Evolutionary conservation across 2,329 filamentous ascomycete species (phyloP).

Genomic region (Beauveria medogensis): DNA sequence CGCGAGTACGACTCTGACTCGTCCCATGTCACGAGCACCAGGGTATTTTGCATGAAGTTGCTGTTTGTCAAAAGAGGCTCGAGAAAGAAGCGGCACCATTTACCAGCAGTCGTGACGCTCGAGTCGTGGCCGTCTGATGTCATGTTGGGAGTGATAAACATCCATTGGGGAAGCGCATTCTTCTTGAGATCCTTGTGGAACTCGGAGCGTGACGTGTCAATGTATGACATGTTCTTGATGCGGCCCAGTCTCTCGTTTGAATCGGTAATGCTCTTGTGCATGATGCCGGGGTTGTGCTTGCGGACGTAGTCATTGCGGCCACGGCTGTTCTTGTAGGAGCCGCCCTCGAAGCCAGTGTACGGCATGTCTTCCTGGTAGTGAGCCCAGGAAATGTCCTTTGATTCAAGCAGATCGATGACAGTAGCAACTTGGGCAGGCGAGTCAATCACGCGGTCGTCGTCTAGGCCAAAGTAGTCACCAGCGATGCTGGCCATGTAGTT

Average conservation of each 20-base stretch:
- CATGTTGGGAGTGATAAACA: slow-evolving; percentile 68
- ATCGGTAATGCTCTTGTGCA: slow-evolving; percentile 57
- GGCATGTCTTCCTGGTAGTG: slow-evolving; percentile 74
- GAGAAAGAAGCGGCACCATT: slow-evolving; percentile 61
- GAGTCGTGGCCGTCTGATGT: slow-evolving; percentile 70
- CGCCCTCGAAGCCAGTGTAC: slow-evolving; percentile 63
- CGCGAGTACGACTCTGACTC: slow-evolving; percentile 62
- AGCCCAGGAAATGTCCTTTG: slow-evolving; percentile 57
- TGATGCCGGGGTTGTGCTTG: slow-evolving; percentile 65
- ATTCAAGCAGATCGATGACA: slow-evolving; percentile 59
- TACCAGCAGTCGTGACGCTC: slow-evolving; percentile 59
- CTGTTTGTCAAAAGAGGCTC: slow-evolving; percentile 59
- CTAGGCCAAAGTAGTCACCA: slow-evolving; percentile 57
- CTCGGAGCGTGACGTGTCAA: slow-evolving; percentile 33
- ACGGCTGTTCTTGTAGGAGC: slow-evolving; percentile 53
- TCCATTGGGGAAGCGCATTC: slow-evolving; percentile 61
- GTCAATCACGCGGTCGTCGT: slow-evolving; percentile 50
- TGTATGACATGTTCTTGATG: slow-evolving; percentile 60
- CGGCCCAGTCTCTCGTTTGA: slow-evolving; percentile 51
- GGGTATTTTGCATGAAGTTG: slow-evolving; percentile 67
- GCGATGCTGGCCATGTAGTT: slow-evolving; percentile 57
- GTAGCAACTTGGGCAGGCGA: slow-evolving; percentile 55
- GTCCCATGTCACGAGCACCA: slow-evolving; percentile 72
- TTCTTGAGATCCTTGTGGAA: slow-evolving; percentile 60
- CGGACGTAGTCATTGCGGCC: slow-evolving; percentile 70